phyloP scores from a whole-genome alignment of 176 grass and related monocot species.

The Oryza brachyantha region DNA sequence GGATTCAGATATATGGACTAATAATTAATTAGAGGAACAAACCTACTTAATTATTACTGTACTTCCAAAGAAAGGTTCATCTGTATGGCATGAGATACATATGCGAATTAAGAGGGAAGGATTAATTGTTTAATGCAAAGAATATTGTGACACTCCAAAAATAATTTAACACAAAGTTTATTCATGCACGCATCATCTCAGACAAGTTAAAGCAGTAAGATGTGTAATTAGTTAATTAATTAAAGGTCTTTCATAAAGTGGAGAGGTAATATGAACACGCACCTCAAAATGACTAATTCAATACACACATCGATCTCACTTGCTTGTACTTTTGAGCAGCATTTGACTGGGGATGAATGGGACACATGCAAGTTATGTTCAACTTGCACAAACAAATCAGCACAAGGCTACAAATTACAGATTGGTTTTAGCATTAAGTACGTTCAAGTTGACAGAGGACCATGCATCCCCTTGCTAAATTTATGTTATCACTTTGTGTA shows the following conservation, averaged over 20 bases:
- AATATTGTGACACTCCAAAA: too few species aligned
- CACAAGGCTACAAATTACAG: background rate
- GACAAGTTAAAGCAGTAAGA: background rate
- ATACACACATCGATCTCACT: conserved; percentile 6
- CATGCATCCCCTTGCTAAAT: background rate
- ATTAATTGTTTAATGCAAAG: too few species aligned
- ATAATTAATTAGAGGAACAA: too few species aligned
- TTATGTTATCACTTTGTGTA: conserved; percentile 25
- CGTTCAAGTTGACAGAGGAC: conserved; percentile 36
- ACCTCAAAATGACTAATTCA: conserved; percentile 1
- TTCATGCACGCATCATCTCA: background rate
- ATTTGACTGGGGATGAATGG: background rate
- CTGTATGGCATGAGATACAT: too few species aligned
- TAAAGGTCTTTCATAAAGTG: background rate
- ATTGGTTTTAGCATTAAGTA: conserved; percentile 4
- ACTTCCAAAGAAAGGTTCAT: too few species aligned
- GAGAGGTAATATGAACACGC: background rate
- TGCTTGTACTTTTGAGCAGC: background rate
- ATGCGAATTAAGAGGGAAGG: too few species aligned
- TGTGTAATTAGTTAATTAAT: too few species aligned
- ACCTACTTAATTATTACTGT: too few species aligned
- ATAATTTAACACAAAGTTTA: background rate
- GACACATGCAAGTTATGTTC: background rate
- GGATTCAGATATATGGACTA: too few species aligned
- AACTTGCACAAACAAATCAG: conserved; percentile 10